Evolutionary conservation across 2,329 filamentous ascomycete genomes (phyloP), one percentile per base, ranked within the genome.

Genomic region (Cytospora schulzeri): DNA sequence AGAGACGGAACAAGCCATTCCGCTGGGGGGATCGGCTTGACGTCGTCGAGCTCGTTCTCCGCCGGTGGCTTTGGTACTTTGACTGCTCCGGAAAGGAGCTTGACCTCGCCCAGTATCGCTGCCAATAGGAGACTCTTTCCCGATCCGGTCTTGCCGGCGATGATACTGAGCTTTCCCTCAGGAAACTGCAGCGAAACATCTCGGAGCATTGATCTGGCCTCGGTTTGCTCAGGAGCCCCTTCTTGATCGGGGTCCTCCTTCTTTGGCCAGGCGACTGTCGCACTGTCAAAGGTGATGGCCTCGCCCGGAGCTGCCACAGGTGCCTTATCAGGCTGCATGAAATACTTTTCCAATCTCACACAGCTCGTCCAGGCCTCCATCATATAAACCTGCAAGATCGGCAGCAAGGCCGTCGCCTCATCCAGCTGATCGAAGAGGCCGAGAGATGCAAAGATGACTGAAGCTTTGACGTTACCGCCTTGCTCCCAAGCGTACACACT

Each of bases 111-210:
- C 3, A 79, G 67, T 28, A 79, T 74, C 9, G 77, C 75, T 0
- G 77, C 74, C 48, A 79, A 68, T 17, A 79, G 69, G 4, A 78
- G 73, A 35, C 74, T 77, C 69, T 79, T 79, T 4, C 77, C 77
- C 3, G 76, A 72, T 1, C 77, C 77, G 0, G 77, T 78, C 55
- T 76, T 77, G 11, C 77, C 77, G 1, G 73, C 71, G 19, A 79
- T 71, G 7, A 79, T 68, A 28, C 72, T 77, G 50, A 79, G 69
- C 28, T 75, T 71, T 19, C 72, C 72, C 26, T 62, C 66, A 3
- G 75, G 75, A 41, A 79, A 78, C 7, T 70, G 68, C 4, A 78
- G 69, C 24, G 69, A 71, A 7, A 77, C 62, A 29, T 75, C 67
- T 15, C 70, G 69, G 19, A 79, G 72, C n/a, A 72, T 72, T 2